These are phyloP conservation scores for Psidium guajava DNA, from an alignment of 345 rosid genomes.

Conservation along the genomic window DNA sequence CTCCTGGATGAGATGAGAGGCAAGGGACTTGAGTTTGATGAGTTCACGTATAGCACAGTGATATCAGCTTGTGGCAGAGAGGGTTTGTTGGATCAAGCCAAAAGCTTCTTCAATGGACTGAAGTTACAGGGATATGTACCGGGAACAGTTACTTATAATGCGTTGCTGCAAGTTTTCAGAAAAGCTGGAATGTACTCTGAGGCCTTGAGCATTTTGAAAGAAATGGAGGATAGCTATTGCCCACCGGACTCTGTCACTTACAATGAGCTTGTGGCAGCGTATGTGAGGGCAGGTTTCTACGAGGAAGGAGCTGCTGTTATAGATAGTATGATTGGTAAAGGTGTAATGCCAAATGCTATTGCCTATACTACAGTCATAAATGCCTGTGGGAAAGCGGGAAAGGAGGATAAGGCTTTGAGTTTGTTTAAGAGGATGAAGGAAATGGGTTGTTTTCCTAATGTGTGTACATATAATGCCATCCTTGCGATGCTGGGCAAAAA, in stretches of 20 bases:
- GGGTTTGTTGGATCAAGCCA: slow-evolving; percentile 67
- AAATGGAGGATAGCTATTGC: slow-evolving; percentile 79
- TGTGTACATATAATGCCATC: slow-evolving; percentile 64
- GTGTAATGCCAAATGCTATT: slow-evolving; percentile 67
- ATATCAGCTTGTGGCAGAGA: slow-evolving; percentile 85
- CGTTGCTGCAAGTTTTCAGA: slow-evolving; percentile 65
- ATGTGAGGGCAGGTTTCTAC: slow-evolving; percentile 72
- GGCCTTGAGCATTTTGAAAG: slow-evolving; percentile 62
- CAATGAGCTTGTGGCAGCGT: slow-evolving; percentile 79
- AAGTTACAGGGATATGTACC: slow-evolving; percentile 63
- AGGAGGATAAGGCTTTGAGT: slow-evolving; percentile 55
- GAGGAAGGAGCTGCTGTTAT: slow-evolving; percentile 75
- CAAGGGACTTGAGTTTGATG: slow-evolving; percentile 53
- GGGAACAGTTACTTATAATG: slow-evolving; percentile 73
- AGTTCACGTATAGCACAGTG: slow-evolving; percentile 88
- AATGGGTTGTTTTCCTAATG: slow-evolving; percentile 79
- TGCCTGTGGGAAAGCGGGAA: slow-evolving; percentile 76
- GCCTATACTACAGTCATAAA: slow-evolving; percentile 78
- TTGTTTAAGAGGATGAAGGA: slow-evolving; percentile 59
- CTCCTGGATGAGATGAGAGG: slow-evolving; percentile 64
- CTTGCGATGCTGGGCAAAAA: slow-evolving; percentile 80
- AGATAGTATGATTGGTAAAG: slow-evolving; percentile 49
- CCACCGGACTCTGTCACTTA: slow-evolving; percentile 64
- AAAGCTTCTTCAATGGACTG: slow-evolving; percentile 53
- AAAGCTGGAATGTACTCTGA: slow-evolving; percentile 71